A percentile compares a stretch with the other conserved stretches of the same genome.
phyloP scores from a whole-genome alignment of 805 yeast species.

The Suhomyces prunicola region DNA sequence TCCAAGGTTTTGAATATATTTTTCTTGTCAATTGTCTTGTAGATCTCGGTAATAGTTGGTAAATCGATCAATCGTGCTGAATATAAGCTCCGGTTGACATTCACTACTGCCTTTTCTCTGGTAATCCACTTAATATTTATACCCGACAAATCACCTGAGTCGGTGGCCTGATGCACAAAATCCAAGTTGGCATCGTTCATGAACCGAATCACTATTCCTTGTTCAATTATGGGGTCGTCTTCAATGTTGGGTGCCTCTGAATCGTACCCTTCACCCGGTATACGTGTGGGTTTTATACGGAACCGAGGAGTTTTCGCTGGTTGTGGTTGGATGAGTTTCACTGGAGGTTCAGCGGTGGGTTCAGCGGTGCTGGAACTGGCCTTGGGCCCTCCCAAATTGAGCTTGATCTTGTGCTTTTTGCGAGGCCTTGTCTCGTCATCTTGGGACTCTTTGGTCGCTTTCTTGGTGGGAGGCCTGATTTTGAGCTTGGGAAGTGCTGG shows the following conservation, averaged over 20 bases:
- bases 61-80: constrained; percentile 85
- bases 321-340: neutral
- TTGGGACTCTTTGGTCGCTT: neutral
- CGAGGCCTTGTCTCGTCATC: constrained; percentile 7
- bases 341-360: neutral
- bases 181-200: constrained; percentile 68
- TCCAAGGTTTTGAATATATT: constrained; percentile 86
- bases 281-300: constrained; percentile 56
- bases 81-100: constrained; percentile 63
- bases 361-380: neutral
- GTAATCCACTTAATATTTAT: constrained; percentile 82
- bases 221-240: constrained; percentile 90
- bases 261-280: constrained; percentile 95
- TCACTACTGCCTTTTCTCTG: constrained; percentile 70
- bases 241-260: constrained; percentile 95
- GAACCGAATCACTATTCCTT: constrained; percentile 77
- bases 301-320: constrained; percentile 37
- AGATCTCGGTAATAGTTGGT: constrained; percentile 84
- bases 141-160: constrained; percentile 69
- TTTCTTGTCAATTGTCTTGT: constrained; percentile 85
- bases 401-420: constrained; percentile 22
- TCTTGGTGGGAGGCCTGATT: constrained; percentile 17
- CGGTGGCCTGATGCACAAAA: constrained; percentile 70
- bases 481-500: constrained; percentile 15
- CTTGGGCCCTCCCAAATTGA: constrained; percentile 13